These are phyloP conservation scores for Talaromyces atroroseus DNA, from an alignment of 2,329 filamentous ascomycete genomes.

Conservation along the genomic window DNA sequence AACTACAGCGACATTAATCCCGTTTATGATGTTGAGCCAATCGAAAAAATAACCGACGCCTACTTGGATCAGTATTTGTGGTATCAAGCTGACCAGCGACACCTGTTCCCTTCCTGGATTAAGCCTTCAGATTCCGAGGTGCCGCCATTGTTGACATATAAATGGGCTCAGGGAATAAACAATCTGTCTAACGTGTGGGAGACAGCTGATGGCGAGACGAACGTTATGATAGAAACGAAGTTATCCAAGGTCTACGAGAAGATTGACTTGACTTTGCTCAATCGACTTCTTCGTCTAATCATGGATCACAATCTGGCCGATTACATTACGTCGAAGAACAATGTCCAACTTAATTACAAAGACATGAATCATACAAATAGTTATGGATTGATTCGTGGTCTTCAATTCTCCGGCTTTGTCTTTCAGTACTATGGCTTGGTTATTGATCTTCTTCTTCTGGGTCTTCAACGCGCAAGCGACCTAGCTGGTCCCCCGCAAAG, in stretches of 20 bases:
- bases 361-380: slow-evolving; percentile 99
- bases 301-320: slow-evolving; percentile 99
- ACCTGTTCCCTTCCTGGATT: slow-evolving; percentile 97
- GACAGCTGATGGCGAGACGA: slow-evolving; percentile 87
- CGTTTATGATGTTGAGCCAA: slow-evolving; percentile 97
- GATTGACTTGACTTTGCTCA: slow-evolving; percentile 92
- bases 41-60: slow-evolving; percentile 98
- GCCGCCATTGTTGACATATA: slow-evolving; percentile 88
- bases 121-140: slow-evolving; percentile 98
- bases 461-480: slow-evolving; percentile 92
- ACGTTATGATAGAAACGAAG: slow-evolving; percentile 97
- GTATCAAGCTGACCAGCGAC: slow-evolving; percentile 97
- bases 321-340: slow-evolving; percentile 99
- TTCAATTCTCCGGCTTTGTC: slow-evolving; percentile 97
- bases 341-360: slow-evolving; percentile 98
- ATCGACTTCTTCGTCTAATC: slow-evolving; percentile 84
- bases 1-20: slow-evolving; percentile 99
- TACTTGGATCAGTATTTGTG: slow-evolving; percentile 98
- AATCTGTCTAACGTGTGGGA: slow-evolving; percentile 96
- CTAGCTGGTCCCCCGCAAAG: slow-evolving; percentile 90
- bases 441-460: slow-evolving; percentile 84
- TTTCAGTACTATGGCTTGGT: slow-evolving; percentile 99
- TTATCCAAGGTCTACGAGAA: slow-evolving; percentile 99
- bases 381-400: slow-evolving; percentile 94
- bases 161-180: slow-evolving; percentile 99